Conservation (phyloP, 768 basidiomycete genomes). For the Asterophora lycoperdoides region DNA sequence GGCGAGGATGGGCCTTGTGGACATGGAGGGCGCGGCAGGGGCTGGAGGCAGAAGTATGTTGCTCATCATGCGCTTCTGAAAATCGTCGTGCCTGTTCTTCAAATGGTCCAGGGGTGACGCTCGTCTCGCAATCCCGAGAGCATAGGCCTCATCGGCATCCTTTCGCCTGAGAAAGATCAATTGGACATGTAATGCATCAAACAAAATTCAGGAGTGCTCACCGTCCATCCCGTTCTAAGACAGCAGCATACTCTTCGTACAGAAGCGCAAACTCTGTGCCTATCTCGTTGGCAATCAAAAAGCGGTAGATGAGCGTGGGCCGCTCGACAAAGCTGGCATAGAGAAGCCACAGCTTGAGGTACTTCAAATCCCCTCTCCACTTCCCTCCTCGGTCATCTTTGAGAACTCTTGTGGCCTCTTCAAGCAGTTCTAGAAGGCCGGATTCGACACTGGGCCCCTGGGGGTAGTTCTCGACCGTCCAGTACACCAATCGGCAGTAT, state of each 20-base stretch:
- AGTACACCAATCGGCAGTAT: slow-evolving; percentile 81
- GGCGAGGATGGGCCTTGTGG: slow-evolving; percentile 32
- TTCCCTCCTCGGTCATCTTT: slow-evolving; percentile 68
- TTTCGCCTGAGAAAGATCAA: slow-evolving; percentile 50
- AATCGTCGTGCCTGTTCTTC: slow-evolving; percentile 73
- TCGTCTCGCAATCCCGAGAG: slow-evolving; percentile 82
- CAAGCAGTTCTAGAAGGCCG: slow-evolving; percentile 86
- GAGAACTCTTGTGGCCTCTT: slow-evolving; percentile 85
- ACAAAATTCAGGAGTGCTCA: slow-evolving; percentile 29
- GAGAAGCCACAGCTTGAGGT: slow-evolving; percentile 90
- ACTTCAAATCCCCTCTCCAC: slow-evolving; percentile 79
- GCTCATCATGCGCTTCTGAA: slow-evolving; percentile 89
- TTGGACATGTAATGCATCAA: slow-evolving; percentile 4
- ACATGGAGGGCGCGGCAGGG: slow-evolving; percentile 23
- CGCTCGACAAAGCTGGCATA: slow-evolving; percentile 92
- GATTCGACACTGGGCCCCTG: slow-evolving; percentile 88
- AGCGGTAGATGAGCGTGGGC: slow-evolving; percentile 83
- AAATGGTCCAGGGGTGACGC: slow-evolving; percentile 81
- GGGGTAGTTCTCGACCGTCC: slow-evolving; percentile 93
- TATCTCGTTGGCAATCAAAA: slow-evolving; percentile 87
- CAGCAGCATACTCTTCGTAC: slow-evolving; percentile 90
- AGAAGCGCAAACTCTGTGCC: slow-evolving; percentile 75
- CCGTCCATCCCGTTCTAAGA: slow-evolving; percentile 80
- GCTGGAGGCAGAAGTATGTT: slow-evolving; percentile 35
- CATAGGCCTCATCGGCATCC: slow-evolving; percentile 86